Base-by-base conservation (phyloP, 352 stramenopile genomes). In the Phytopythium mirpurense region DNA sequence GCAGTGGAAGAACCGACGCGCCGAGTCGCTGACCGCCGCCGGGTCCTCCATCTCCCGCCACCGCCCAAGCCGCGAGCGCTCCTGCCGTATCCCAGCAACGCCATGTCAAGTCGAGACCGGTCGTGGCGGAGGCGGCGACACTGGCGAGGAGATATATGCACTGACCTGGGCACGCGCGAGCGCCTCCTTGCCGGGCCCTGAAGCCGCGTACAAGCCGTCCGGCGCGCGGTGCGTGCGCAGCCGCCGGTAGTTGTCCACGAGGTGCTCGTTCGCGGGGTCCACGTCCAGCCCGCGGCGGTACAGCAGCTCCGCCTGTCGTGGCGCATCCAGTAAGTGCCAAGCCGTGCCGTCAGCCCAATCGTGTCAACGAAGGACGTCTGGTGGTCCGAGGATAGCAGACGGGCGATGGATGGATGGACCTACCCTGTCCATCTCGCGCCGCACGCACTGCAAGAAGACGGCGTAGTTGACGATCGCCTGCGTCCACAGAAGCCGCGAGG, bases 401-500 rank as follows among this genome's bases (percentile, higher is more conserved):
- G n/a, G n/a, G n/a, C n/a, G n/a, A n/a, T n/a, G n/a, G n/a, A n/a
- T n/a, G n/a, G n/a, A n/a, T n/a, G n/a, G n/a, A n/a, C n/a, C n/a
- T n/a, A 83, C 74, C 48, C 73, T 82, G 54, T 89, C 76, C 19
- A 91, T 55, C 2, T 90, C 80, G 18, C 69, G 60, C 24, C 63
- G 62, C 9, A 88, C 59, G 43, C 67, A 83, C 51, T 93, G 76
- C 27, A 73, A 44, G 37, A 77, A 91, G 5, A 80, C 65, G 0
- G 82, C 82, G 37, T 83, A 89, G 29, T 80, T 85, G 5, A 68
- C 76, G 21, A 93, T 57, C 23, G 72, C 59, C 77, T 92, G 46
- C 18, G 53, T 26, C n/a, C n/a, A n/a, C n/a, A n/a, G n/a, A n/a
- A n/a, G n/a, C n/a, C n/a, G n/a, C n/a, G n/a, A n/a, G n/a, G n/a